Conservation (phyloP, 805 yeast genomes). For the Suhomyces sp. region DNA sequence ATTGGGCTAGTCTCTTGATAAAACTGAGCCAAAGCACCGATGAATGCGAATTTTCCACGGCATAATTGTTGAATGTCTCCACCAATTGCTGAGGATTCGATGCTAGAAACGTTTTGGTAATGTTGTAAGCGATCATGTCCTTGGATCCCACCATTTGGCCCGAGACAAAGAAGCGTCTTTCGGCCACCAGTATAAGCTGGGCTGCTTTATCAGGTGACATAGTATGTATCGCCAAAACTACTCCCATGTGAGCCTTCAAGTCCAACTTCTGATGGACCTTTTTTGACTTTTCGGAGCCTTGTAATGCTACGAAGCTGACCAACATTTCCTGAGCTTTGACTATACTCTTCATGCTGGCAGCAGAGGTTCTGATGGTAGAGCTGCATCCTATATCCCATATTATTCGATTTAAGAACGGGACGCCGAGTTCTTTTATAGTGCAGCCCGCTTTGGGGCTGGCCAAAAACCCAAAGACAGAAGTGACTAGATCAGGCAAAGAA, state of each 20-base stretch:
- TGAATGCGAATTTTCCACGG: conserved; percentile 20
- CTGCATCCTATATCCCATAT: conserved; percentile 29
- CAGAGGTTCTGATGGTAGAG: conserved; percentile 2
- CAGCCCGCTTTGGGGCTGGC: conserved; percentile 19
- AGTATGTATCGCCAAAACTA: conserved; percentile 27
- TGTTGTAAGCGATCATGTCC: conserved; percentile 21
- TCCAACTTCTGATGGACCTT: conserved; percentile 18
- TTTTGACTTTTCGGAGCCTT: conserved; percentile 1
- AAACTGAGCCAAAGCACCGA: conserved; percentile 36
- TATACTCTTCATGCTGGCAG: conserved; percentile 8
- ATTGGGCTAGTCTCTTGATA: conserved; percentile 27
- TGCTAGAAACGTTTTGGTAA: conserved; percentile 27
- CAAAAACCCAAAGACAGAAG: conserved; percentile 16
- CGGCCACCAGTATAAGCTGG: conserved; percentile 26
- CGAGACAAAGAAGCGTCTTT: conserved; percentile 17
- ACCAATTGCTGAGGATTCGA: conserved; percentile 34
- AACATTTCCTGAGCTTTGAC: conserved; percentile 29
- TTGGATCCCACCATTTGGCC: conserved; percentile 9
- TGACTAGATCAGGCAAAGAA: conserved; percentile 18
- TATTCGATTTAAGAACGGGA: conserved; percentile 19
- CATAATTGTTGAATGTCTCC: conserved; percentile 31
- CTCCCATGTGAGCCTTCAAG: conserved; percentile 36
- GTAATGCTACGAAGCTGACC: conserved; percentile 15
- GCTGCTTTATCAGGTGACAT: conserved; percentile 25
- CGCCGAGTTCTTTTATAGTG: conserved; percentile 15